Conservation (phyloP, 352 stramenopile species). For the Globisporangium viniferum region DNA sequence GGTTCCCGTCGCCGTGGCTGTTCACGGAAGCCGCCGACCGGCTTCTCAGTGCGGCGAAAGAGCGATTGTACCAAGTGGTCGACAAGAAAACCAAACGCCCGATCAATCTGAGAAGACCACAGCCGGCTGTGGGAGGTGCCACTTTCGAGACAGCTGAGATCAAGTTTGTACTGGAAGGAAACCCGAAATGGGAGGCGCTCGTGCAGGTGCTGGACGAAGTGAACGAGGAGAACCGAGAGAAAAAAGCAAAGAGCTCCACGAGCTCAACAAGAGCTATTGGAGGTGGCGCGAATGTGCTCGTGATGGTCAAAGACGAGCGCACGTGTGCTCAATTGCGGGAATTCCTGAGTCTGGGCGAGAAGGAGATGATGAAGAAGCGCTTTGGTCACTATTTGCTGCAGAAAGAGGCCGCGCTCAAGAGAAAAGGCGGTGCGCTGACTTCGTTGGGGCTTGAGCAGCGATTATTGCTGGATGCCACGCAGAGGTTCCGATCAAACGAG, state of each 20-base stretch:
- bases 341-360: conserved; percentile 73
- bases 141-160: conserved; percentile 39
- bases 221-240: conserved; percentile 34
- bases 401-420: conserved; percentile 50
- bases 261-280: conserved; percentile 19
- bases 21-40: conserved; percentile 92
- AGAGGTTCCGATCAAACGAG: conserved; percentile 45
- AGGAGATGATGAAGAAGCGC: conserved; percentile 78
- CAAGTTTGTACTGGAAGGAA: conserved; percentile 79
- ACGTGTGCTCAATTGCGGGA: conserved; percentile 83
- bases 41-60: conserved; percentile 91
- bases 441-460: conserved; percentile 58
- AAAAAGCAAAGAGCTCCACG: conserved; percentile 5
- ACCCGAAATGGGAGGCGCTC: conserved; percentile 94
- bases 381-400: conserved; percentile 83
- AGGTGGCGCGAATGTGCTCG: conserved; percentile 54
- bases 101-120: conserved; percentile 31
- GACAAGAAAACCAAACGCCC: conserved; percentile 46
- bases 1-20: conserved; percentile 92
- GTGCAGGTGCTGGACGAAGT: conserved; percentile 93
- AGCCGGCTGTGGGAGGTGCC: background rate
- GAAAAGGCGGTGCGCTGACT: conserved; percentile 40
- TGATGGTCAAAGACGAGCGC: conserved; percentile 89
- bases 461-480: conserved; percentile 52
- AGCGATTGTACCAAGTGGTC: conserved; percentile 88